Base-by-base conservation (phyloP, 306 rosid genomes). In the Rosa lucieae region DNA sequence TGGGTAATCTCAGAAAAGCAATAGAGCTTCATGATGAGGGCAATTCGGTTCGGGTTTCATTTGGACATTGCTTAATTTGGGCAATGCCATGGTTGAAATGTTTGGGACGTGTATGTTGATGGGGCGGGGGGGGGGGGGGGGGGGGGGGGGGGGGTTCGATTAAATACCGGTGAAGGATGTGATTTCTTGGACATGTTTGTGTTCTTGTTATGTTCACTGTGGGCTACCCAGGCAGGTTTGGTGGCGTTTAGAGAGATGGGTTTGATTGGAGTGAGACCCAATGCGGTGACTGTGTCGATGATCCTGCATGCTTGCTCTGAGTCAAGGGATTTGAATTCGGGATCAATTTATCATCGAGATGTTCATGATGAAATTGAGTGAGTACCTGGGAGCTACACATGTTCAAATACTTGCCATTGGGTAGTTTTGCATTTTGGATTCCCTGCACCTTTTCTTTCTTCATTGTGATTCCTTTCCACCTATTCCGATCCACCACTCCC, bases 1-100 rank as follows among this genome's bases (percentile, higher is more conserved):
- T 76, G 51, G 80, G 90, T 67, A 87, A 85, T 78, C 72, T 76
- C 81, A 63, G 44, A 23, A 23, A 75, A 39, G 78, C 70, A 6
- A 59, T 14, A 8, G 44, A 75, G 51, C 55, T 75, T 26, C 70
- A 75, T 5, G 4, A 59, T 8, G 78, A 75, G n/a, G 4, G 42
- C 70, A 1, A 23, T 58, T 23, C 43, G 78, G 62, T 58, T 43
- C 0, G 78, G 78, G 70, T 59, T 75, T 15, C 44, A 7, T 8
- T 42, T 7, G 2, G 56, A 75, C 26, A 8, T 75, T 5, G 2
- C 53, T n/a, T n/a, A n/a, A n/a, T 12, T 59, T 75, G 70, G 70
- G 78, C 32, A 75, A 75, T 59, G 70, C 78, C n/a, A 58, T 75
- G 78, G 58, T 75, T 23, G 70, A 43, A 42, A 75, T 75, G 70